Percentiles rank a stretch among this genome's conserved stretches.
Evolutionary conservation across 2,329 filamentous ascomycete species (phyloP).

Genomic region (Ophiostoma pallidulum): DNA sequence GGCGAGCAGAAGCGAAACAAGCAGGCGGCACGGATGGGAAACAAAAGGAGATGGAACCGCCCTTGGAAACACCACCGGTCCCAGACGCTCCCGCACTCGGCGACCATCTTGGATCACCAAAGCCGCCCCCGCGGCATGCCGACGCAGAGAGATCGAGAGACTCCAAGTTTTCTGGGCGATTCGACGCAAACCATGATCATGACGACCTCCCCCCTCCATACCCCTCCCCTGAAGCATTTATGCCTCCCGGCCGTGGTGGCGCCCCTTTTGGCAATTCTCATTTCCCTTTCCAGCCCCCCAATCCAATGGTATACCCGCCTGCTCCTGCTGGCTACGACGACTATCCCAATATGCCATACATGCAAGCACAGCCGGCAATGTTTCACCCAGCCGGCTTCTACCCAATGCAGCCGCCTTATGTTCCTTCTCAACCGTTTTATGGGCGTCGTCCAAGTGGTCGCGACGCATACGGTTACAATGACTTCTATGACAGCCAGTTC

Average conservation of each 20-base stretch:
- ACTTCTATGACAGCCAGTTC: background rate
- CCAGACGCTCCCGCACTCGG: background rate
- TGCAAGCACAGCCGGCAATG: conserved; percentile 2
- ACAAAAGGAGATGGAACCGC: too few relatives aligned
- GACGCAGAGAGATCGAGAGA: background rate
- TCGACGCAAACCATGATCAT: background rate
- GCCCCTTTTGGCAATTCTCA: background rate
- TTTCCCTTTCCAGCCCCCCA: background rate
- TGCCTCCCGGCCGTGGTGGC: conserved; percentile 3
- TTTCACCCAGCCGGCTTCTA: conserved; percentile 9
- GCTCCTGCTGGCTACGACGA: background rate
- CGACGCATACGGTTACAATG: background rate
- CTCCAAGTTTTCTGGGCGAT: background rate
- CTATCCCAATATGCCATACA: conserved; percentile 4
- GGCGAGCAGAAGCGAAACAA: too few relatives aligned
- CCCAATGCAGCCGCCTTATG: conserved; percentile 1
- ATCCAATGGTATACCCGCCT: background rate
- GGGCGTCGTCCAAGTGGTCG: background rate
- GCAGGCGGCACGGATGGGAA: too few relatives aligned
- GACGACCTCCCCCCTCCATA: conserved; percentile 12
- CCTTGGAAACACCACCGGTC: too few relatives aligned
- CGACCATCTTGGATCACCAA: background rate
- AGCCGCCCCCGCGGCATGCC: background rate
- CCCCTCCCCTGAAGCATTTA: conserved; percentile 1
- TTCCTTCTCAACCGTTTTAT: conserved; percentile 3